Base-by-base conservation (phyloP, 2,329 filamentous ascomycete genomes). In the Paecilomyces fulvus region DNA sequence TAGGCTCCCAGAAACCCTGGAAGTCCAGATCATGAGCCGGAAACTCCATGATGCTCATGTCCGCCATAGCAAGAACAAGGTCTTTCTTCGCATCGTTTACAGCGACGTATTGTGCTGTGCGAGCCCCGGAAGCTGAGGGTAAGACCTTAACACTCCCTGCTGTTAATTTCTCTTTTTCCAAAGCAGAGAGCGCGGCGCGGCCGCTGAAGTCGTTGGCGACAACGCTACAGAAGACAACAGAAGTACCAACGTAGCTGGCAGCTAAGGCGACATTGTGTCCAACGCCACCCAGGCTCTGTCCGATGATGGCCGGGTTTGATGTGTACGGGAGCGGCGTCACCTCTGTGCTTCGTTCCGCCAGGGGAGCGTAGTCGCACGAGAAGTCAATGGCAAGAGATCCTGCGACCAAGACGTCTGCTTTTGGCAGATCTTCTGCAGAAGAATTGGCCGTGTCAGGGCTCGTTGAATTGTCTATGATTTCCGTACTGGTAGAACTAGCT, bases 221-320 rank as follows among this genome's bases (percentile, higher is more conserved):
- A 60, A 90, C 81, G 65, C 89, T 95, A 73, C 87, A 92, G 14
- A 96, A 82, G 21, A 83, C 80, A 7, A 94, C 88, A 12, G 75
- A 74, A 37, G 79, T 83, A 46, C 83, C 84, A 58, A 88, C 81
- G 30, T 86, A 81, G 62, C 91, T 88, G 0, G 89, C 86, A 49
- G 92, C 92, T 51, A 90, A 81, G 14, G 94, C 90, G 49, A 97
- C 90, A 66, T 97, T 97, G 66, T 91, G 87, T 6, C 90, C 94
- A 7, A 97, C 94, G 6, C 94, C 94, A 11, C 94, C 94, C 7
- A 96, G 82, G 0, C 88, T 89, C 67, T 95, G 90, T 33, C 77
- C 84, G 61, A 96, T 95, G 12, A 79, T 77, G 7, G 91, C 85
- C 52, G 89, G 89, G 66, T 97, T 97, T 0, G 92, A 97, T 0